Evolutionary conservation across 1,139 yeast species (phyloP), one percentile per base, ranked within the genome.

Genomic region (Taphrina flavorubra): DNA sequence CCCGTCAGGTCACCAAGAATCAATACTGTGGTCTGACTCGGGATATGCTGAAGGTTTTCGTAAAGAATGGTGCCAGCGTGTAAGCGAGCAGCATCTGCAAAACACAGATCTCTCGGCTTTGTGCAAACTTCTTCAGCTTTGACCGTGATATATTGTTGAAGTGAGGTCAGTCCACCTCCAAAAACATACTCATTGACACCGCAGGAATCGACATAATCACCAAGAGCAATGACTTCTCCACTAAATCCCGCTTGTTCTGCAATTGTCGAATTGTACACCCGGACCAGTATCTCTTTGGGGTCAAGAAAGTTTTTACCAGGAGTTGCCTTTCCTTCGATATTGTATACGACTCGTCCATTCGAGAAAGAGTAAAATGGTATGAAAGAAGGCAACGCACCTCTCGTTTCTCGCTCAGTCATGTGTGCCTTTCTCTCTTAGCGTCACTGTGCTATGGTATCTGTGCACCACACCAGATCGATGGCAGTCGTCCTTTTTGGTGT

Each of bases 201-300:
- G 14, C 42, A 44, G 14, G 67, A 53, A 20, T 63, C 67, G 39
- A 63, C 61, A 37, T 63, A 46, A 16, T 63, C 67, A 14, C 67
- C 67, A 8, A 63, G 44, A 10, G 67, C 67, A 10, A 63, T 55
- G n/a, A 63, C 61, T 55, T 63, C 67, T 13, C 67, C 67, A 25
- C 67, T 53, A 40, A 63, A 63, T 10, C 67, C 67, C 6, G 51
- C 67, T 44, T 63, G 20, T 51, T 25, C 49, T 18, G 67, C 53
- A 13, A 63, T 63, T n/a, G 67, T 63, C 13, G 61, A 46, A n/a
- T 63, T 63, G 37, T 63, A 63, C 1, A 63, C 67, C 8, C 67
- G 67, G 18, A 63, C 67, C 6, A 63, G 51, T 25, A 63, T 51
- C n/a, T 63, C 67, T 18, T 63, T 31, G 10, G 67, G 51, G 25